Base-by-base conservation (phyloP, 1,284 basidiomycete genomes). In the Phaffia rhodozyma region DNA sequence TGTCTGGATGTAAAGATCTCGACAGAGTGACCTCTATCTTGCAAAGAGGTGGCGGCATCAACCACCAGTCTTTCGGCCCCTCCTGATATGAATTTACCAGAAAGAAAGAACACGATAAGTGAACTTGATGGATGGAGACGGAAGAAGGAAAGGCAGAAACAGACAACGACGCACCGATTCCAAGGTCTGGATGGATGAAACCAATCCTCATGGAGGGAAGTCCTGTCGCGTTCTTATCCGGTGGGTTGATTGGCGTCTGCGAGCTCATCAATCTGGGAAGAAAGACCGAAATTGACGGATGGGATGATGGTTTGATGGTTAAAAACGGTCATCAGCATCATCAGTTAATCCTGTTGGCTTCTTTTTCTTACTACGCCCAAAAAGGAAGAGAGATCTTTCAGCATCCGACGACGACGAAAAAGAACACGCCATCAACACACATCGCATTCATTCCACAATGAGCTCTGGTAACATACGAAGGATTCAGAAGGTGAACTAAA, bases 41-140 rank as follows among this genome's bases (percentile, higher is more conserved):
- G 87, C 20, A 98, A 78, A 1, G 89, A 86, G 0, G 94, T 79
- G 0, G 94, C 93, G 21, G 92, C 91, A 74, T 98, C 94, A n/a
- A 97, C 92, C 1, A 98, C 85, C 11, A 97, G 82, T 54, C 92
- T 81, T 75, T 98, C 94, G 0, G 94, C 94, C 18, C 94, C 94
- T 69, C 92, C 92, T 94, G 69, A 2, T 34, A 38, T 11, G 29
- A 21, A 49, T 7, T 38, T 23, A 13, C 2, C 16, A 47, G 47
- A 16, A 13, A 16, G 50, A 55, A 27, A 55, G 20, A 23, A 30
- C n/a, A 30, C 11, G 58, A 6, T 16, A 11, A 43, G 13, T 43
- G 13, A 43, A 43, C 38, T 43, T 29, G 34, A 32, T n/a, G 16
- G n/a, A 51, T 13, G 54, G 0, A 21, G 61, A 56, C 25, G 63